Evolutionary conservation across 305 asterid species (phyloP), one percentile per base, ranked within the genome.

Genomic region (Andrographis paniculata): DNA sequence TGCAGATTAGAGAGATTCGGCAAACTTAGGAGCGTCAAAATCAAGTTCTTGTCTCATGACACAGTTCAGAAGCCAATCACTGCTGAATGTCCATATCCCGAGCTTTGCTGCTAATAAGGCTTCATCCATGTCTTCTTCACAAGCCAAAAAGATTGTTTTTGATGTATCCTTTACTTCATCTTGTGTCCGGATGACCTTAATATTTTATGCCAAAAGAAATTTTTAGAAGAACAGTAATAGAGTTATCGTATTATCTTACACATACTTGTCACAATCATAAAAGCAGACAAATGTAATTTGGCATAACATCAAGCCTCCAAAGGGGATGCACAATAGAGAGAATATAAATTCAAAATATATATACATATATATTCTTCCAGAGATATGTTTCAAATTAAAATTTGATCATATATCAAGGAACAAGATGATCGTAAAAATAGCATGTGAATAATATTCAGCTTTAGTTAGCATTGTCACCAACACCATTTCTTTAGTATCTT

Each of bases 1-100:
- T 24, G 30, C 30, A 15, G 17, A 59, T 61, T 75, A 77, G 50
- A 85, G 82, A 37, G 87, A 77, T 58, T 81, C 87, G 21, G 82
- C 84, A 64, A 77, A 88, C 65, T 72, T 83, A 62, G 93, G 77
- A 45, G 94, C 94, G 44, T 75, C 85, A 44, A 81, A 64, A 62
- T 84, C 89, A 59, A 84, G 84, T 50, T 84, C 76, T 77, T 88
- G 97, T 65, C 60, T 82, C 93, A 88, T 76, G 66, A 84, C 47
- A 61, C 95, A 79, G 61, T 65, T 76, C 93, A 84, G 79, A 16
- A 88, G 67, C 97, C 97, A 84, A 52, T 88, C 93, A 42, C 75
- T 71, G 61, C 83, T 66, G 61, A 82, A 88, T 48, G 95, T 79
- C 63, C 55, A 52, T 8, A 85, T 65, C 55, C 89, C 94, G 62